Base-by-base conservation (phyloP, 1,139 yeast species). In the Lodderomyces theae region DNA sequence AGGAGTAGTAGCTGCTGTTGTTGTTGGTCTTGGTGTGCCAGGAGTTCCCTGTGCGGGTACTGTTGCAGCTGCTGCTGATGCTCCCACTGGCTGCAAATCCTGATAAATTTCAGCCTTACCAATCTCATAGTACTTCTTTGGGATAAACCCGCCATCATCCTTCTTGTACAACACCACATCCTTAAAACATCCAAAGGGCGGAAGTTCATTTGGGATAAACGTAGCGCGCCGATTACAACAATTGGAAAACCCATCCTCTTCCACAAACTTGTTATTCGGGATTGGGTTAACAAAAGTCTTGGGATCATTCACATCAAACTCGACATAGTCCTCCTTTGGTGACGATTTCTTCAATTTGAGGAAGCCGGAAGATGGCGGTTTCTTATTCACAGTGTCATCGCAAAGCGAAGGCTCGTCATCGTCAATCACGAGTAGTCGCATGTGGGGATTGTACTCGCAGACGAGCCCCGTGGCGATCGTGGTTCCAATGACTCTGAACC, bases 401-500 rank as follows among this genome's bases (percentile, higher is more conserved):
- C 70, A 61, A 23, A 71, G 51, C 1, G 72, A 63, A 1, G 71
- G 67, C 42, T 60, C 60, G 38, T 55, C 56, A 5, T 56, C 52
- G 47, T 72, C 77, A 2, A 71, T 44, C 2, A 69, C 43, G 36
- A 66, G 43, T 30, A 72, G 52, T 41, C 66, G 64, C 49, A 70
- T 56, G 19, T 57, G 54, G 2, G 74, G 74, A 41, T 60, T 65
- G 45, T 63, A 64, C 19, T 50, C 53, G 35, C 59, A 46, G 12
- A 64, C 52, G 44, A 65, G 59, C 1, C 66, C 64, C 42, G 58
- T 56, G 1, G 61, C 42, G 3, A 68, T 49, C 4, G 72, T 52
- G 1, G 74, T 63, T 2, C 77, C 77, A 18, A 65, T 43, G 2
- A 69, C 53, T 39, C 77, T 53, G 47, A 72, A 72, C 19, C 74